Percentiles rank a stretch among this genome's conserved stretches.
These are phyloP conservation scores for Aspergillus calidoustus DNA, from an alignment of 2,329 filamentous ascomycete species.

Conservation along the genomic window DNA sequence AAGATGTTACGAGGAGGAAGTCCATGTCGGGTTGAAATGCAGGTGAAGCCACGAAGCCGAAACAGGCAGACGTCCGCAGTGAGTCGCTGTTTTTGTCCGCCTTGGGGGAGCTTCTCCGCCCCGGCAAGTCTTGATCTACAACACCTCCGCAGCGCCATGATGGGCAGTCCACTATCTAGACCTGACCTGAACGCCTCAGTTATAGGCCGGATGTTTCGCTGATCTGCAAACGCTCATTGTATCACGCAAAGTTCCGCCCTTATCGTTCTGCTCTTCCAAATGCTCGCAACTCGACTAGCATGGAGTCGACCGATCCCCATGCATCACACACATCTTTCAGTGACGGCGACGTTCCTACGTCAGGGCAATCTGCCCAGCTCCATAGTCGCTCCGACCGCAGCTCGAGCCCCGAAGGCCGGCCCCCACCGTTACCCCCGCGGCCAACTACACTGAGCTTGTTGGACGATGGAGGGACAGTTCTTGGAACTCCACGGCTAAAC, in stretches of 20 bases:
- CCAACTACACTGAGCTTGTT: conserved; percentile 45
- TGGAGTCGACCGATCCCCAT: conserved; percentile 18
- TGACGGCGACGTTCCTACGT: conserved; percentile 13
- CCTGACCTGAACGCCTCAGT: background rate
- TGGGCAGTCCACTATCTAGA: background rate
- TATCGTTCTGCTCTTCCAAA: background rate
- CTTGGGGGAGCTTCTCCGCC: conserved; percentile 13
- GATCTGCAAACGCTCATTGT: background rate
- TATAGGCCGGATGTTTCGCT: conserved; percentile 6
- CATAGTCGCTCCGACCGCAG: conserved; percentile 24
- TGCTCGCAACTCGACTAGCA: conserved; percentile 19
- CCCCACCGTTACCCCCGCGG: conserved; percentile 53
- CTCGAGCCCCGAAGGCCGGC: conserved; percentile 38
- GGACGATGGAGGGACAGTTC: conserved; percentile 38
- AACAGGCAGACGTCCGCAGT: conserved; percentile 11
- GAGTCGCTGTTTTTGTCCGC: conserved; percentile 1
- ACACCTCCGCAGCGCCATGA: conserved; percentile 2
- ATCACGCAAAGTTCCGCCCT: background rate
- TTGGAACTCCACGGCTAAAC: conserved; percentile 37
- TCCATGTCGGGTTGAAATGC: conserved; percentile 13
- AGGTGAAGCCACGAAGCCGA: conserved; percentile 22
- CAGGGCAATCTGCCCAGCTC: conserved; percentile 24
- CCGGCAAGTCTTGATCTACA: background rate
- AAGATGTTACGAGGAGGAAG: conserved; percentile 12
- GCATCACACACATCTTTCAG: conserved; percentile 10